Percentiles rank a stretch among this genome's conserved stretches.
Conservation (phyloP, 495 filamentous ascomycete genomes). For the Aspergillus cristatus region DNA sequence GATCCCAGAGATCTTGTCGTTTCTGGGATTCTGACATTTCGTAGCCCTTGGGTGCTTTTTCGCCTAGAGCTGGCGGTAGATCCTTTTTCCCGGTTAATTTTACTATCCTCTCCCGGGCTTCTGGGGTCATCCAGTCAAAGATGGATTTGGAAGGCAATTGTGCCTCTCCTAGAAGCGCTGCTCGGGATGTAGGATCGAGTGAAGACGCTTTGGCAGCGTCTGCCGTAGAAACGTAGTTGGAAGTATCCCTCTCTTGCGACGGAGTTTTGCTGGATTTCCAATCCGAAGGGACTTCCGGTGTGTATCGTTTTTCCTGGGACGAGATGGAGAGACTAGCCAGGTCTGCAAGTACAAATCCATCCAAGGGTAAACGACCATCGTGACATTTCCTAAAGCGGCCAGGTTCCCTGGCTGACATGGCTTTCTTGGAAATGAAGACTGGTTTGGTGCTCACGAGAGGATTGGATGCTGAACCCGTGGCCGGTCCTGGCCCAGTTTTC, state of each 20-base stretch:
- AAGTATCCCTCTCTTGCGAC: conserved; percentile 18
- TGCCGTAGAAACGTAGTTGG: conserved; percentile 56
- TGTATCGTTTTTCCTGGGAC: conserved; percentile 52
- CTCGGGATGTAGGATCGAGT: conserved; percentile 71
- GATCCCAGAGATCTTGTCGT: conserved; percentile 48
- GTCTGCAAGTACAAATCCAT: conserved; percentile 75
- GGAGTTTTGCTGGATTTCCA: conserved; percentile 66
- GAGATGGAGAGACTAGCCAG: conserved; percentile 42
- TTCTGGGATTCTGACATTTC: conserved; percentile 49
- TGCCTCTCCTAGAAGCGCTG: conserved; percentile 72
- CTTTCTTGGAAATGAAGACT: conserved; percentile 71
- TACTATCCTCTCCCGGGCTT: conserved; percentile 68
- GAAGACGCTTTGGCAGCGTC: conserved; percentile 66
- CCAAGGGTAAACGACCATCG: conserved; percentile 77
- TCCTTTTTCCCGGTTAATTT: conserved; percentile 64
- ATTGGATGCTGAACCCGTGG: conserved; percentile 39
- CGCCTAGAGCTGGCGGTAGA: conserved; percentile 67
- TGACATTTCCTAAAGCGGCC: conserved; percentile 68
- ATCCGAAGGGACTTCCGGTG: conserved; percentile 58
- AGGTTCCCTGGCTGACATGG: conserved; percentile 43
- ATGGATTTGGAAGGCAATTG: conserved; percentile 86
- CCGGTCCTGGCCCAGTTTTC: conserved; percentile 7
- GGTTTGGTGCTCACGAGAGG: conserved; percentile 60
- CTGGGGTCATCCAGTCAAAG: conserved; percentile 84
- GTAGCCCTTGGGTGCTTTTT: conserved; percentile 58